Percentiles rank a stretch among this genome's conserved stretches.
phyloP scores from a whole-genome alignment of 768 basidiomycete genomes.

The Aureoboletus auriporus region DNA sequence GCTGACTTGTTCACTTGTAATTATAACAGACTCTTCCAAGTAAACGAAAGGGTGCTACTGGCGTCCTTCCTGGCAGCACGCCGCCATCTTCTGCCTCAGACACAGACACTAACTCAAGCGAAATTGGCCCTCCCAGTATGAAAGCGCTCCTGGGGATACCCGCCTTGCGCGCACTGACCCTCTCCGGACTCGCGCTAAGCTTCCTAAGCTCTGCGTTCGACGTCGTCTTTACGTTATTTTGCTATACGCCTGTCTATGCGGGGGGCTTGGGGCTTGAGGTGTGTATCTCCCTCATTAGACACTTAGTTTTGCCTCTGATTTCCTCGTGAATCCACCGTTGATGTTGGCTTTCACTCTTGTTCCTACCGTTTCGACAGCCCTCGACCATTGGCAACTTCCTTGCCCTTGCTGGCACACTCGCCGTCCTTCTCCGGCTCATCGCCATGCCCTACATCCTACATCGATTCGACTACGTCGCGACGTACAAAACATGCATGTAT shows the following conservation, averaged over 20 bases:
- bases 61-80: background rate
- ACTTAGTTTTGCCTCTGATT: background rate
- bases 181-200: slow-evolving; percentile 45
- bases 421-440: slow-evolving; percentile 45
- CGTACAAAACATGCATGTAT: slow-evolving; percentile 3
- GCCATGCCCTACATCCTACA: slow-evolving; percentile 36
- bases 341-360: background rate
- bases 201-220: slow-evolving; percentile 56
- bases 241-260: slow-evolving; percentile 48
- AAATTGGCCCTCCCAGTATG: slow-evolving; percentile 18
- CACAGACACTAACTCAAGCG: background rate
- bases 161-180: slow-evolving; percentile 44
- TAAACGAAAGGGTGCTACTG: background rate
- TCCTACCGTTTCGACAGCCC: slow-evolving; percentile 29
- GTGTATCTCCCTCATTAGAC: background rate
- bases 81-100: background rate
- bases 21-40: slow-evolving; percentile 3
- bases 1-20: background rate
- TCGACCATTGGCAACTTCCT: slow-evolving; percentile 55
- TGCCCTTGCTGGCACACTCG: slow-evolving; percentile 44
- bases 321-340: too few relatives aligned
- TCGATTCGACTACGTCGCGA: slow-evolving; percentile 7
- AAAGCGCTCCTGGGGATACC: slow-evolving; percentile 42
- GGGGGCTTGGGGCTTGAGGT: slow-evolving; percentile 58
- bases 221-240: slow-evolving; percentile 20